phyloP scores from a whole-genome alignment of 805 yeast genomes.

The Hanseniaspora taiwanica region DNA sequence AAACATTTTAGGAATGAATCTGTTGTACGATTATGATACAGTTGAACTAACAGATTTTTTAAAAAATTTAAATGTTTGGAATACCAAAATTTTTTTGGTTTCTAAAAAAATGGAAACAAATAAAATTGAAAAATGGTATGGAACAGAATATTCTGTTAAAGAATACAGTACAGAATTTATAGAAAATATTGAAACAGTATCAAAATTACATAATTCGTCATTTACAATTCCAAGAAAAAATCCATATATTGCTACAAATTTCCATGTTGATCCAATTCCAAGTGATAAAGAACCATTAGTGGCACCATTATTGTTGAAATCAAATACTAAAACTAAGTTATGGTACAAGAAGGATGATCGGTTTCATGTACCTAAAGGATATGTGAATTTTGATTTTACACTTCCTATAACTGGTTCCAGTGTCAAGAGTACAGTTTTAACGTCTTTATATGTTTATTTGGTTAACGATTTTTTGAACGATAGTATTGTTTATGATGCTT shows the following conservation, averaged over 20 bases:
- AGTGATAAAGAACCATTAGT: slow-evolving; percentile 23
- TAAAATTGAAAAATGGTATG: slow-evolving; percentile 73
- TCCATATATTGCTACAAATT: slow-evolving; percentile 70
- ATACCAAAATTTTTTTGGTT: slow-evolving; percentile 45
- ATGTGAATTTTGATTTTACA: slow-evolving; percentile 49
- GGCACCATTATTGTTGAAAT: slow-evolving; percentile 51
- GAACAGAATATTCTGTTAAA: slow-evolving; percentile 56
- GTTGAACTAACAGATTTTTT: slow-evolving; percentile 37
- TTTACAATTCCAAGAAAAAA: slow-evolving; percentile 61
- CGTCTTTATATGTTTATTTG: slow-evolving; percentile 54
- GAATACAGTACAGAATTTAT: slow-evolving; percentile 31
- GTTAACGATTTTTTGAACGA: slow-evolving; percentile 57
- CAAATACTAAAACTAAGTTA: slow-evolving; percentile 35
- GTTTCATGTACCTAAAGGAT: slow-evolving; percentile 79
- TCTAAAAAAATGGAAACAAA: slow-evolving; percentile 40
- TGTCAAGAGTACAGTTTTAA: slow-evolving; percentile 42
- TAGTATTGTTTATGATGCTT: slow-evolving; percentile 73
- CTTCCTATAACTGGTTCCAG: slow-evolving; percentile 49
- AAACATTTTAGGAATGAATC: slow-evolving; percentile 40
- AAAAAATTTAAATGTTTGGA: slow-evolving; percentile 37
- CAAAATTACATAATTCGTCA: slow-evolving; percentile 18
- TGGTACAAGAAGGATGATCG: slow-evolving; percentile 91
- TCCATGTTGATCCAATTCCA: slow-evolving; percentile 39
- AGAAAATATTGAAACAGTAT: slow-evolving; percentile 18
- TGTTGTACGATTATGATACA: slow-evolving; percentile 48